Conservation (phyloP, 148 eudicot species). For the Limonium bicolor region DNA sequence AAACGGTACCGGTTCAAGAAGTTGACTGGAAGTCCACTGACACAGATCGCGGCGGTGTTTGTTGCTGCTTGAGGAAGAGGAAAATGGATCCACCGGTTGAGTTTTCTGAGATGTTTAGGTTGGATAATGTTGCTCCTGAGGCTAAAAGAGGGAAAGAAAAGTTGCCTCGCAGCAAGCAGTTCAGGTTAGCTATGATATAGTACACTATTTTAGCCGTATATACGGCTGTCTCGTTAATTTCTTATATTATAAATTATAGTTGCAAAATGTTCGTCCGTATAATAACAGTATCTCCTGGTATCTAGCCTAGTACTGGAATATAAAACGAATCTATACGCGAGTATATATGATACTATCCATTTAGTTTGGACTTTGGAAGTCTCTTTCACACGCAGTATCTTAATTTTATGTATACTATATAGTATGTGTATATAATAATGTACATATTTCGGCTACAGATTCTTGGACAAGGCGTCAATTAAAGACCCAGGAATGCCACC, state of each 20-base stretch:
- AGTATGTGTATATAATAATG: not conserved
- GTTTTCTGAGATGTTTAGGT: constrained; percentile 15
- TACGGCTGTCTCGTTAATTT: constrained; percentile 6
- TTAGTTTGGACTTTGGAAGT: not conserved
- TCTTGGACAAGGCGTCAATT: constrained; percentile 81
- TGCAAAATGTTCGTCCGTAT: no score
- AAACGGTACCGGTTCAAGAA: constrained; percentile 33
- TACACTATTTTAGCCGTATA: not conserved
- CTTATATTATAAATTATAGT: no score
- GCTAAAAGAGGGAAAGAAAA: constrained; percentile 33
- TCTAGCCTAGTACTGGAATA: no score
- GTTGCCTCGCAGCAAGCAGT: constrained; percentile 68
- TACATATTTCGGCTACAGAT: constrained; percentile 20
- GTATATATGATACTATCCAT: no score
- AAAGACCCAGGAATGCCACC: constrained; percentile 18
- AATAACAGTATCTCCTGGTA: no score
- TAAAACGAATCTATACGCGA: no score
- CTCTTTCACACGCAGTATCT: not conserved
- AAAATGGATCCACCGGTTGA: constrained; percentile 23
- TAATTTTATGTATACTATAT: not conserved
- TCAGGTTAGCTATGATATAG: constrained; percentile 33
- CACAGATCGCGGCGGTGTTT: constrained; percentile 28
- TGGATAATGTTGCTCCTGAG: constrained; percentile 14
- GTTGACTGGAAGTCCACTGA: constrained; percentile 30
- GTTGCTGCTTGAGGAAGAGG: constrained; percentile 30